Evolutionary conservation across 768 basidiomycete species (phyloP).

Genomic region (Phaeotremella fagi): DNA sequence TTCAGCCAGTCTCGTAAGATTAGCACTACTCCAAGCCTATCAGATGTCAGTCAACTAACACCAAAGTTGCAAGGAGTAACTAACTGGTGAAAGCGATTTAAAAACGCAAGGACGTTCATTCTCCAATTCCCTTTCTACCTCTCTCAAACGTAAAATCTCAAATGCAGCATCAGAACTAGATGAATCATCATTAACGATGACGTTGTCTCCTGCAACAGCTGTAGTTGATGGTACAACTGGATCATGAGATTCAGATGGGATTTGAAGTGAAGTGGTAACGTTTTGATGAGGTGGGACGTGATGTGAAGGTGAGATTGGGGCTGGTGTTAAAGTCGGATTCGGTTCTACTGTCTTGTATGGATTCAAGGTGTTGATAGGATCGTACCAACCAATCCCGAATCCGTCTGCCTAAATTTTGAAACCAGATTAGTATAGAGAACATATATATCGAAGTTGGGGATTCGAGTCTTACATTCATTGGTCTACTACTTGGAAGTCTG

Average conservation of each 20-base stretch:
- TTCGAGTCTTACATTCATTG: constrained; percentile 34
- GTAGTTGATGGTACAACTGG: background rate
- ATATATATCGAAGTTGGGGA: background rate
- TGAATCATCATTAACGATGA: background rate
- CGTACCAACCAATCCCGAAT: constrained; percentile 99
- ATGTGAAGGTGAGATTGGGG: constrained; percentile 1
- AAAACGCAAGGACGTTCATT: constrained; percentile 74
- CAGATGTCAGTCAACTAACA: background rate
- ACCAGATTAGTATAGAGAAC: background rate
- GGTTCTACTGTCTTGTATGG: no score
- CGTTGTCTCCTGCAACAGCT: background rate
- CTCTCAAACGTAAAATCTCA: constrained; percentile 22
- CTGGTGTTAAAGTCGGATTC: constrained; percentile 3
- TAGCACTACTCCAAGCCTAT: constrained; percentile 95
- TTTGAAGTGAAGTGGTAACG: background rate
- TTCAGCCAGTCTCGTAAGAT: constrained; percentile 86
- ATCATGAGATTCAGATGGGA: no score
- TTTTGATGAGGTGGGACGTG: background rate
- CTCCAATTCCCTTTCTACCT: constrained; percentile 34
- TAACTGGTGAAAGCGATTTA: constrained; percentile 85
- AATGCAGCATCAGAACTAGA: background rate
- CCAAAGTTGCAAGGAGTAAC: constrained; percentile 25
- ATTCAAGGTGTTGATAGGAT: no score
- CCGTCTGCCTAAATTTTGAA: constrained; percentile 58
- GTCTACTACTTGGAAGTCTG: constrained; percentile 50